Conservation (phyloP, 345 rosid species). For the Psidium guajava region DNA sequence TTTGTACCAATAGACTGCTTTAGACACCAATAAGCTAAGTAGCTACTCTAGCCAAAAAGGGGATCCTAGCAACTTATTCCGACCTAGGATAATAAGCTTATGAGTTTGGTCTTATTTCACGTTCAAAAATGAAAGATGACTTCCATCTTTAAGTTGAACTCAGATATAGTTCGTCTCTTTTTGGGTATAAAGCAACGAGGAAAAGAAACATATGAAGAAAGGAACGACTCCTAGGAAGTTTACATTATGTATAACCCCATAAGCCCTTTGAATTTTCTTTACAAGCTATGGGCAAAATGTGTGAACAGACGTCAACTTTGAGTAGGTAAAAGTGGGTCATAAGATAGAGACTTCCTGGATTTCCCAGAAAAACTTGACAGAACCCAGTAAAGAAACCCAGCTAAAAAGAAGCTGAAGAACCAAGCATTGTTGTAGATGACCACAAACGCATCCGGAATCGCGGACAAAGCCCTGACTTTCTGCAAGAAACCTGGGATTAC, state of each 20-base stretch:
- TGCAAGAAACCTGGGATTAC: constrained; percentile 79
- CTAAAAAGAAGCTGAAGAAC: constrained; percentile 70
- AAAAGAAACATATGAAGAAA: background rate
- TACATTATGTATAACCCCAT: background rate
- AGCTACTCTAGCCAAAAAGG: too few species aligned
- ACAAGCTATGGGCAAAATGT: background rate
- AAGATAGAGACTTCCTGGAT: constrained; percentile 11
- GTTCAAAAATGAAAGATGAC: too few species aligned
- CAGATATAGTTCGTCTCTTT: too few species aligned
- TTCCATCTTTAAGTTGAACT: too few species aligned
- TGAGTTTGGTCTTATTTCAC: too few species aligned
- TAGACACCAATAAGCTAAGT: too few species aligned
- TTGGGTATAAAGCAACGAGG: background rate
- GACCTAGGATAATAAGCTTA: too few species aligned
- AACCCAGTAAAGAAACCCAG: constrained; percentile 53
- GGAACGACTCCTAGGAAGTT: background rate
- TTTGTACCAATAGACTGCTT: too few species aligned
- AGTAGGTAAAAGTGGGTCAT: constrained; percentile 1
- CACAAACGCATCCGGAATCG: constrained; percentile 23
- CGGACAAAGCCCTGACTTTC: constrained; percentile 44
- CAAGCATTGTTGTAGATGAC: constrained; percentile 78
- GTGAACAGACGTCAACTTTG: background rate
- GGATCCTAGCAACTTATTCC: too few species aligned
- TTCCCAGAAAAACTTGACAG: constrained; percentile 26
- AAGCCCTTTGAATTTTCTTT: background rate